Evolutionary conservation across 2,329 filamentous ascomycete genomes (phyloP).

Genomic region (Onygenales sp.): DNA sequence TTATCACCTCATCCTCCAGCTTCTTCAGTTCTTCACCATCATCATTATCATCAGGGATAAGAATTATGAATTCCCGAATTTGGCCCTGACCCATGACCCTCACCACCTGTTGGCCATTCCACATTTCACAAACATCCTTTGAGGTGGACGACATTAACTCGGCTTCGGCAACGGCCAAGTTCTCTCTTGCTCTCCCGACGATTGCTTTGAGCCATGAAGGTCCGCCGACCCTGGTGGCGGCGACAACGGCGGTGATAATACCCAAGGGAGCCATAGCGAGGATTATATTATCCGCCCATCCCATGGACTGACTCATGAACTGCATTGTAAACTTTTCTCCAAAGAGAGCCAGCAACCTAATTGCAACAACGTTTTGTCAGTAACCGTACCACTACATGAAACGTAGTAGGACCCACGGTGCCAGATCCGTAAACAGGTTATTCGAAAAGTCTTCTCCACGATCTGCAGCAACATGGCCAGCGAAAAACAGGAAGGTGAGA

Average conservation of each 20-base stretch:
- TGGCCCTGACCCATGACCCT: slow-evolving; percentile 7
- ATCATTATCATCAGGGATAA: not conserved
- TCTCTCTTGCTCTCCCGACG: slow-evolving; percentile 38
- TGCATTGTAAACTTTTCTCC: slow-evolving; percentile 41
- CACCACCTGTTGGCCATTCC: slow-evolving; percentile 14
- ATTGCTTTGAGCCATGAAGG: slow-evolving; percentile 34
- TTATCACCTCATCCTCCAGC: not conserved
- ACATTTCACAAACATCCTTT: slow-evolving; percentile 16
- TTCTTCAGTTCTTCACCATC: not conserved
- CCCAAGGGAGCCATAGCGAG: slow-evolving; percentile 40
- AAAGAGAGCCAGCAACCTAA: slow-evolving; percentile 29
- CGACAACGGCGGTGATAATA: slow-evolving; percentile 36
- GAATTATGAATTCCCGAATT: not conserved
- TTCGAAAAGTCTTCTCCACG: slow-evolving; percentile 7
- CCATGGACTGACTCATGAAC: slow-evolving; percentile 37
- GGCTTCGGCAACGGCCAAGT: slow-evolving; percentile 21
- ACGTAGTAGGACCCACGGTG: slow-evolving; percentile 11
- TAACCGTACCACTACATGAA: no score
- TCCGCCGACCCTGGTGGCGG: slow-evolving; percentile 38
- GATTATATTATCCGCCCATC: slow-evolving; percentile 35
- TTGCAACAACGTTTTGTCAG: not conserved
- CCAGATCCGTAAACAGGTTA: slow-evolving; percentile 11
- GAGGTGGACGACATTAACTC: slow-evolving; percentile 34
- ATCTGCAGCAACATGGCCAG: slow-evolving; percentile 8
- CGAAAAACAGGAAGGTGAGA: no score